phyloP scores from a whole-genome alignment of 2,329 filamentous ascomycete genomes.

The Acrocalymma vagum region DNA sequence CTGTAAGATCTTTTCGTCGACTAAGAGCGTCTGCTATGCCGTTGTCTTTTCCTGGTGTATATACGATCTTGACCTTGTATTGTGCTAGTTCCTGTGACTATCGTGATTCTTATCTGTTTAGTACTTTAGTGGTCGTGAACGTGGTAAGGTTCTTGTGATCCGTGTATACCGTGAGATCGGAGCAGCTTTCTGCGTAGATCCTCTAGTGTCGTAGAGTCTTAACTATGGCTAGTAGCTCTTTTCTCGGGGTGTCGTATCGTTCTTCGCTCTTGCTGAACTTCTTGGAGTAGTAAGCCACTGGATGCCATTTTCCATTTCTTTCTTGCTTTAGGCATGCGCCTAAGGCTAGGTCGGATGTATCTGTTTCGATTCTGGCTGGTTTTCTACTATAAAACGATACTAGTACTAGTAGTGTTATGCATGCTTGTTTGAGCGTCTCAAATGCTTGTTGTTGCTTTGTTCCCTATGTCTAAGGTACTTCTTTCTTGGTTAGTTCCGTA shows the following conservation, averaged over 20 bases:
- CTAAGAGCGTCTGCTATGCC: slow-evolving; percentile 7
- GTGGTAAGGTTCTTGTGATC: slow-evolving; percentile 40
- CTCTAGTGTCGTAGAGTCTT: slow-evolving; percentile 30
- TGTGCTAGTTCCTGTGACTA: slow-evolving; percentile 17
- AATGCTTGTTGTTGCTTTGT: too few species aligned
- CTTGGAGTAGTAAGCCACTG: slow-evolving; percentile 28
- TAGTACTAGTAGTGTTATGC: slow-evolving; percentile 21
- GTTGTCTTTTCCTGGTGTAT: not conserved
- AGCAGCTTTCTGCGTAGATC: not conserved
- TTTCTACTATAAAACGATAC: slow-evolving; percentile 20
- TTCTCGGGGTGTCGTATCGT: slow-evolving; percentile 48
- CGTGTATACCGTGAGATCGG: slow-evolving; percentile 31
- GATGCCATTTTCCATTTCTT: slow-evolving; percentile 10
- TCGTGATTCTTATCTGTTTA: slow-evolving; percentile 33
- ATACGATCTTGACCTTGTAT: too few species aligned
- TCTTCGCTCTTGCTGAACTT: slow-evolving; percentile 29
- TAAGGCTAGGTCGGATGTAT: slow-evolving; percentile 23
- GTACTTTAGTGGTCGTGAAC: slow-evolving; percentile 32
- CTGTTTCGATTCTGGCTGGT: slow-evolving; percentile 25
- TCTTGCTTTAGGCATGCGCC: slow-evolving; percentile 16
- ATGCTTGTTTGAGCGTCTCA: too few species aligned
- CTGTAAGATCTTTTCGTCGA: slow-evolving; percentile 2
- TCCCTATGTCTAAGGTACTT: too few species aligned
- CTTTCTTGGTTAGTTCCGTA: too few species aligned
- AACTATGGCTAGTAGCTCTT: slow-evolving; percentile 47